Conservation (phyloP, 2,329 filamentous ascomycete genomes). For the Tolypocladium tundrense region DNA sequence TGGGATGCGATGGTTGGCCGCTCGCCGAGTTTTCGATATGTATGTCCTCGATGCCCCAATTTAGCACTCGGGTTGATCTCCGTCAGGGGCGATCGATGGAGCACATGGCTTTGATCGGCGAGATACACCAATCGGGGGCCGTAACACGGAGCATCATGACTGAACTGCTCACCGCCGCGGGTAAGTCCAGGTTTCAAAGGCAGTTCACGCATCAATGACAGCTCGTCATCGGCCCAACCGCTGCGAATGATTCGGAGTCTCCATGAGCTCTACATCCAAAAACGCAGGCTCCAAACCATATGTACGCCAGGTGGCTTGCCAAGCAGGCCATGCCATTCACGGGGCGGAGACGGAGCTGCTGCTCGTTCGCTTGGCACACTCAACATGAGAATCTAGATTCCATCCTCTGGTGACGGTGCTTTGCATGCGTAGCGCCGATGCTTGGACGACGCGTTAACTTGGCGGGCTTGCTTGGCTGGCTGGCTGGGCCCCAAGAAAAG, state of each 20-base stretch:
- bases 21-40: background rate
- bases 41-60: background rate
- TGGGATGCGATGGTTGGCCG: background rate
- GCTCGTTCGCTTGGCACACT: background rate
- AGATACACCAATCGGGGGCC: background rate
- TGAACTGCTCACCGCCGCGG: background rate
- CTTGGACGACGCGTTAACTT: background rate
- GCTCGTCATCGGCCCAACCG: background rate
- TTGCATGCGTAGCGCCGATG: too few species aligned
- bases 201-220: background rate
- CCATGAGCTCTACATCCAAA: background rate
- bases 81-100: background rate
- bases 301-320: background rate
- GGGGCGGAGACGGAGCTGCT: background rate
- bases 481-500: background rate
- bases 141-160: background rate
- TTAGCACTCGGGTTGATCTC: background rate
- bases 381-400: too few species aligned
- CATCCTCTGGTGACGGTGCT: too few species aligned
- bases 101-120: background rate
- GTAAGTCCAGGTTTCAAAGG: background rate
- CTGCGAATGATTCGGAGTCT: background rate
- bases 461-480: background rate
- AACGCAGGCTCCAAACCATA: background rate
- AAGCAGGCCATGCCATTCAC: background rate